Conservation (phyloP, 2,329 filamentous ascomycete species). For the Alternaria burnsii region DNA sequence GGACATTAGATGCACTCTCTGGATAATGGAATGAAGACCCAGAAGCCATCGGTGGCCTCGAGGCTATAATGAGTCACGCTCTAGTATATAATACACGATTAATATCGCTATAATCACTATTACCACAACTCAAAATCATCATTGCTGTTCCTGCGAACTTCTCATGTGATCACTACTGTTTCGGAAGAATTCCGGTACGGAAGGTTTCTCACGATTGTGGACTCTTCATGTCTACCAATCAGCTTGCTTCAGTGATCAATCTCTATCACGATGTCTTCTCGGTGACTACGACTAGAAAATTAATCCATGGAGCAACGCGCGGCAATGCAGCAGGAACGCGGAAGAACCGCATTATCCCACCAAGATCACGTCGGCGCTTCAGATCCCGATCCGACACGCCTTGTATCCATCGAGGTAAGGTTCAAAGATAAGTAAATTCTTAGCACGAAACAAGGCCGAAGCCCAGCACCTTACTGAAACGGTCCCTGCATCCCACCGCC, state of each 20-base stretch:
- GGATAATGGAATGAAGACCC: neutral
- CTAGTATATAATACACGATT: neutral
- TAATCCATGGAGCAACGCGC: neutral
- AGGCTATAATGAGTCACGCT: neutral
- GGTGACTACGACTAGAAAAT: neutral
- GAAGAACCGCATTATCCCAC: neutral
- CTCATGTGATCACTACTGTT: neutral
- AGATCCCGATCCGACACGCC: neutral
- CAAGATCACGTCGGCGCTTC: neutral
- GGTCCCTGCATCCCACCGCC: neutral
- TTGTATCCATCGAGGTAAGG: neutral
- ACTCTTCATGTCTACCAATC: neutral
- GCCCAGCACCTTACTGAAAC: neutral
- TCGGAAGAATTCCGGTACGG: neutral
- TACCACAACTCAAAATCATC: neutral
- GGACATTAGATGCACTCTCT: neutral
- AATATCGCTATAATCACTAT: constrained; percentile 2
- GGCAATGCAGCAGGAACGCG: neutral
- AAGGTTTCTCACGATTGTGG: neutral
- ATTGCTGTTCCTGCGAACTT: neutral
- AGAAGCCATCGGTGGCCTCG: neutral
- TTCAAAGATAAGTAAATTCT: constrained; percentile 2
- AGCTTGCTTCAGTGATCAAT: neutral
- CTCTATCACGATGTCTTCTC: neutral
- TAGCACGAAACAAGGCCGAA: constrained; percentile 1